phyloP scores from a whole-genome alignment of 2,329 filamentous ascomycete species.

The Madurella mycetomatis region DNA sequence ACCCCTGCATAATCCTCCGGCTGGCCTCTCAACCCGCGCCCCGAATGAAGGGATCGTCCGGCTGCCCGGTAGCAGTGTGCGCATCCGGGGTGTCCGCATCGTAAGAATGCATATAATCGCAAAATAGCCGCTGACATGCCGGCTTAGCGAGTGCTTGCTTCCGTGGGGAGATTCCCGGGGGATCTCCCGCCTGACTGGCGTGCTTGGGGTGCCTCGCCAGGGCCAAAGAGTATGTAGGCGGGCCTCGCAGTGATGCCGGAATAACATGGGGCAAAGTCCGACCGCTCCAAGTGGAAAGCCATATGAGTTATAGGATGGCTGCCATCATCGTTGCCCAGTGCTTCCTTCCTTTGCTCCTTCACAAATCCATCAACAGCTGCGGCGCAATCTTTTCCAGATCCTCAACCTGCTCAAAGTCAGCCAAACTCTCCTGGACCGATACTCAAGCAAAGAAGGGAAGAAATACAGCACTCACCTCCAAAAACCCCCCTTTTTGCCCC shows the following conservation, averaged over 20 bases:
- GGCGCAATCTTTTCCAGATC: conserved; percentile 85
- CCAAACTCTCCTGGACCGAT: background rate
- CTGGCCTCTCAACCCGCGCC: background rate
- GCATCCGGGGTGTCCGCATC: background rate
- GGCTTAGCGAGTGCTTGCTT: background rate
- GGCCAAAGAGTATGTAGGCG: too few relatives aligned
- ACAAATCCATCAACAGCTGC: conserved; percentile 83
- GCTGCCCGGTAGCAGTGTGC: background rate
- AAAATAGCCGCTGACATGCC: background rate
- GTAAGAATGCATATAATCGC: background rate
- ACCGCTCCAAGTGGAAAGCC: too few relatives aligned
- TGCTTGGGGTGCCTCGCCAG: too few relatives aligned
- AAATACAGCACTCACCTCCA: conserved; percentile 57
- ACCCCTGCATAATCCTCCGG: background rate
- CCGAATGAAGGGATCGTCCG: background rate
- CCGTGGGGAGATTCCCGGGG: too few relatives aligned
- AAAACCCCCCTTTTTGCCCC: conserved; percentile 52
- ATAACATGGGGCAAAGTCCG: too few relatives aligned
- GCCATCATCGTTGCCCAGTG: background rate
- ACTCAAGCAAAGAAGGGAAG: conserved; percentile 2
- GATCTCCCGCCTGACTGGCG: too few relatives aligned
- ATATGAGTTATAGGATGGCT: too few relatives aligned
- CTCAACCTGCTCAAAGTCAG: conserved; percentile 56
- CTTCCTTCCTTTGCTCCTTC: conserved; percentile 24
- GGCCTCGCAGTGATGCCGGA: too few relatives aligned